Evolutionary conservation across 805 yeast genomes (phyloP).

Genomic region (Wickerhamiella nectarea): DNA sequence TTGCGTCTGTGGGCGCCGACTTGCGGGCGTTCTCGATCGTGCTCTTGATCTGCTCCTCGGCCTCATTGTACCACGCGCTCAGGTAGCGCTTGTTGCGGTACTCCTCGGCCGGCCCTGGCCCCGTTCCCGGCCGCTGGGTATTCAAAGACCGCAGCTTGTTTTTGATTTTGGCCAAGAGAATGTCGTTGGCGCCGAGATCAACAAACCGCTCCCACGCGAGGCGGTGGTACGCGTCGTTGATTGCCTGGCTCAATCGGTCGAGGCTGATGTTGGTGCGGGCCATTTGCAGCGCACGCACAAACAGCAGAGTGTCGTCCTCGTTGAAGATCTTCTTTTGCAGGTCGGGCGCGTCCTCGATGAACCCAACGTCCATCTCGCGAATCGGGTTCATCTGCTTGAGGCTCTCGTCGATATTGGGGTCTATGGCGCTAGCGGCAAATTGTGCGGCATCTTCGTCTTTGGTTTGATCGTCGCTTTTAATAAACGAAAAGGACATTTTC

Average conservation of each 20-base stretch:
- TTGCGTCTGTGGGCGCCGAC: neutral
- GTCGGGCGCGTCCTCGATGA: constrained; percentile 1
- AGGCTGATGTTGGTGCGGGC: neutral
- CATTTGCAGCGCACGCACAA: neutral
- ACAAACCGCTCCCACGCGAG: constrained; percentile 5
- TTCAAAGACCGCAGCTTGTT: constrained; percentile 4
- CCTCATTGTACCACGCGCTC: constrained; percentile 7
- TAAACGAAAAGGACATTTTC: neutral
- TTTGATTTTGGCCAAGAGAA: constrained; percentile 5
- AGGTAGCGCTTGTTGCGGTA: neutral
- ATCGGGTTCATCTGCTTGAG: constrained; percentile 6
- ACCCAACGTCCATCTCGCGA: neutral
- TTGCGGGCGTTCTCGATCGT: neutral
- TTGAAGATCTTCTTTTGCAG: neutral
- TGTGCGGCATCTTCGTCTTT: neutral
- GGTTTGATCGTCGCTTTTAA: neutral
- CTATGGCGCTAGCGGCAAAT: constrained; percentile 8
- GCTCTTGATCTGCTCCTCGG: constrained; percentile 5
- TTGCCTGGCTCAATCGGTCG: neutral
- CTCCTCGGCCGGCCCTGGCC: neutral
- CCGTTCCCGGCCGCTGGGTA: neutral
- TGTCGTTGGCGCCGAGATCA: neutral
- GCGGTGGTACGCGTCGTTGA: neutral
- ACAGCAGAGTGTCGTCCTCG: constrained; percentile 7
- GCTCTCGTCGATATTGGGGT: constrained; percentile 7